phyloP scores from a whole-genome alignment of 352 stramenopile genomes.

The Globisporangium echinulatum region DNA sequence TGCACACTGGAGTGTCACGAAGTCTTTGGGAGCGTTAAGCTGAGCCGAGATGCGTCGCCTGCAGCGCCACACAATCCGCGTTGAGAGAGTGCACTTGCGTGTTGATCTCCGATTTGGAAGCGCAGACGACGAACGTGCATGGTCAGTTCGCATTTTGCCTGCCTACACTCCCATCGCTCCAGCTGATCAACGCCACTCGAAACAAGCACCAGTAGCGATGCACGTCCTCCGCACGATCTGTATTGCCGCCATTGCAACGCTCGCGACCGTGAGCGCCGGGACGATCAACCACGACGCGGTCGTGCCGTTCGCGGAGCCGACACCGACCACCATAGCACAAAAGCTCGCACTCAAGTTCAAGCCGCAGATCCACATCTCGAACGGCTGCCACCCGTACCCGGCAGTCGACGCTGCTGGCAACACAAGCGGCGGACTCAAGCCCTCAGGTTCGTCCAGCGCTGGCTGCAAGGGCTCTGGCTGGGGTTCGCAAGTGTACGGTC shows the following conservation, averaged over 20 bases:
- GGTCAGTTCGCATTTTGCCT: conserved; percentile 1
- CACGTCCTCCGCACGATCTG: conserved; percentile 7
- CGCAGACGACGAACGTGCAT: too few species aligned
- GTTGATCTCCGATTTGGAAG: too few species aligned
- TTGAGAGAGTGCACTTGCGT: too few species aligned
- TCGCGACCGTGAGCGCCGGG: conserved; percentile 6
- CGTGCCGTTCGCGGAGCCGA: conserved; percentile 18
- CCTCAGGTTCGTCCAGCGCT: conserved; percentile 17
- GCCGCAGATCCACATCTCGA: conserved; percentile 25
- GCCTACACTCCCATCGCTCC: neutral
- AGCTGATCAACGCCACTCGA: conserved; percentile 10
- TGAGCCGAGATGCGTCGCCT: too few species aligned
- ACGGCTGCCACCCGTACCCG: conserved; percentile 30
- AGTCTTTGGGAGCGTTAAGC: too few species aligned
- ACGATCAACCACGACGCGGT: conserved; percentile 19
- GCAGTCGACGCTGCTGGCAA: conserved; percentile 24
- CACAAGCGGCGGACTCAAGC: conserved; percentile 23
- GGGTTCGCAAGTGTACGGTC: conserved; percentile 19
- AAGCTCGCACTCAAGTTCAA: conserved; percentile 22
- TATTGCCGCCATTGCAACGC: conserved; percentile 6
- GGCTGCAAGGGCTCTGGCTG: conserved; percentile 26
- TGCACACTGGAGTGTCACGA: too few species aligned
- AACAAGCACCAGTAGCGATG: neutral
- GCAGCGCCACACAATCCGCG: too few species aligned
- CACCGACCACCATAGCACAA: conserved; percentile 12